Evolutionary conservation across 192 early-diverging fungal species (phyloP).

Genomic region (Podila verticillata): DNA sequence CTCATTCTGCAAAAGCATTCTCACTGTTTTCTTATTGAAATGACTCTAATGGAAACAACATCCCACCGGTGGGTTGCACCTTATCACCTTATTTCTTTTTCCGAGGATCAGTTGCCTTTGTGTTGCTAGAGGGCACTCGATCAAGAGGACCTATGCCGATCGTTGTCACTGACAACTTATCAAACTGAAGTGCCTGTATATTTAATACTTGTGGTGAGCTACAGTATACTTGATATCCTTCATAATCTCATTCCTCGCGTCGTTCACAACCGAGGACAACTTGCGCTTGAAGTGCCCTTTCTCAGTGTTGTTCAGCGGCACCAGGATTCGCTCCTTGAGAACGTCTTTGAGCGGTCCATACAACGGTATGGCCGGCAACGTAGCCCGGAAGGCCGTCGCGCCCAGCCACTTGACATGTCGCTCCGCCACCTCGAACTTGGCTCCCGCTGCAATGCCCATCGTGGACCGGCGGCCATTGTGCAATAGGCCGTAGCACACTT

Average conservation of each 20-base stretch:
- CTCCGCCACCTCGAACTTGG: conserved; percentile 15
- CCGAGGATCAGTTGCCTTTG: no score
- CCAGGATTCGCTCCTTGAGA: conserved; percentile 16
- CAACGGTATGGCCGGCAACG: conserved; percentile 7
- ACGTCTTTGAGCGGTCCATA: conserved; percentile 10
- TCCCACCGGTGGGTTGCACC: no score
- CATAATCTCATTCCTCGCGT: conserved; percentile 30
- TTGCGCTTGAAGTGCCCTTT: conserved; percentile 24
- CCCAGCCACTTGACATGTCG: conserved; percentile 47
- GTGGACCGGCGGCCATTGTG: conserved; percentile 29
- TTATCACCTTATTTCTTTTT: no score
- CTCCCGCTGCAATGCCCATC: conserved; percentile 12
- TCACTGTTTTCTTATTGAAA: no score
- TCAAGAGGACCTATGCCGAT: no score
- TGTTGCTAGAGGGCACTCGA: no score
- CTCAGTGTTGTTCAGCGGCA: background rate
- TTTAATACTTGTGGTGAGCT: no score
- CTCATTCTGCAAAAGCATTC: no score
- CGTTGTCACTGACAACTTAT: no score
- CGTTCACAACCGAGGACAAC: conserved; percentile 15
- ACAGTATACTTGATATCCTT: conserved; percentile 18
- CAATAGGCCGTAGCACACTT: conserved; percentile 19
- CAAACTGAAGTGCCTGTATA: no score
- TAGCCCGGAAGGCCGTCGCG: conserved; percentile 23
- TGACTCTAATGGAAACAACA: no score